Evolutionary conservation across 345 rosid species (phyloP).

Genomic region (Xanthoceras sorbifolium): DNA sequence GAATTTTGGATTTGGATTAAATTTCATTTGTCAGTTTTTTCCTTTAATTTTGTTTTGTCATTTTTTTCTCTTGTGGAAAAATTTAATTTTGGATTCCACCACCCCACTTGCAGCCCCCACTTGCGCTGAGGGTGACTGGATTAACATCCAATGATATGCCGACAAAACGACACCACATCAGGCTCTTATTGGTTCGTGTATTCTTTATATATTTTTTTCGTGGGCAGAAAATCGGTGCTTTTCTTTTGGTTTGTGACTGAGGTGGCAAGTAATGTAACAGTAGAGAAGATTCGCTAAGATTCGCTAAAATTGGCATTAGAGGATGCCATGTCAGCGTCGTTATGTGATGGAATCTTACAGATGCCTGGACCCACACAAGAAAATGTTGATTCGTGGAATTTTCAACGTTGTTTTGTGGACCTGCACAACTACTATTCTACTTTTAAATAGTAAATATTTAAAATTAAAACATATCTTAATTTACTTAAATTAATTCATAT

Average conservation of each 20-base stretch:
- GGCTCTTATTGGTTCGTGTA: background rate
- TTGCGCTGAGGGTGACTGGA: background rate
- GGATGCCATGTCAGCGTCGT: background rate
- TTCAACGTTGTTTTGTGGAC: background rate
- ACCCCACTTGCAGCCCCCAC: constrained; percentile 1
- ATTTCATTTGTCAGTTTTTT: background rate
- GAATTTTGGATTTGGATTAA: background rate
- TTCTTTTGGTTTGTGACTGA: too few species aligned
- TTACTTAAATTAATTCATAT: background rate
- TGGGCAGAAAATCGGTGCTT: background rate
- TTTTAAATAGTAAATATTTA: too few species aligned
- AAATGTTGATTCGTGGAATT: background rate
- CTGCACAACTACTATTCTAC: background rate
- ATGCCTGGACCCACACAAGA: background rate
- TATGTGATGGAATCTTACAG: background rate
- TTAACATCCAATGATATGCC: background rate
- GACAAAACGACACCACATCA: background rate
- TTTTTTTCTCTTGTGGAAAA: too few species aligned
- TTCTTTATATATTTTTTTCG: background rate
- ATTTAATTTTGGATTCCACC: background rate
- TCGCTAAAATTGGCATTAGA: background rate
- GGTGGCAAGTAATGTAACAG: background rate
- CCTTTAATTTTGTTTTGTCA: background rate
- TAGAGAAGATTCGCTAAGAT: constrained; percentile 8
- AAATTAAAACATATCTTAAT: too few species aligned